Conservation (phyloP, 768 basidiomycete genomes). For the Serendipita sp. region DNA sequence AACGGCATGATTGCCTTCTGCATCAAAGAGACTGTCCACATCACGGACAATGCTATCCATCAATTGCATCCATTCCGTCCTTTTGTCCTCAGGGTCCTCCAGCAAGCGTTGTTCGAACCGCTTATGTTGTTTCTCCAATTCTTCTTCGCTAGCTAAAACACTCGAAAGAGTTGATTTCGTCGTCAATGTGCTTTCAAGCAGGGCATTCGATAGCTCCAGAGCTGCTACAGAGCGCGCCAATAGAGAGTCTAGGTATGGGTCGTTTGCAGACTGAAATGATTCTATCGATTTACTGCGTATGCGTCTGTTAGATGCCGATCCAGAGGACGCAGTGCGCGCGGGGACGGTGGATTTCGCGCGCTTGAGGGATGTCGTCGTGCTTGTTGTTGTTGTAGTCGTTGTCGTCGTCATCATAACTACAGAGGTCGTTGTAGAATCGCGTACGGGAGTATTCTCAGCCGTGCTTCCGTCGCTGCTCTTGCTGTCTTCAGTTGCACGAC, state of each 20-base stretch:
- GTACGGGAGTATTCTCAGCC: background rate
- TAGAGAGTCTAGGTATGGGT: conserved; percentile 36
- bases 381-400: background rate
- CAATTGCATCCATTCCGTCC: background rate
- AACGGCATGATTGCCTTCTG: background rate
- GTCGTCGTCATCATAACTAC: background rate
- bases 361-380: background rate
- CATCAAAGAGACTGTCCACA: background rate
- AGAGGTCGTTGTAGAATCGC: background rate
- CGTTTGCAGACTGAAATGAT: conserved; percentile 17
- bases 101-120: background rate
- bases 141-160: conserved; percentile 26
- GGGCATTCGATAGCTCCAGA: conserved; percentile 68
- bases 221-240: conserved; percentile 73
- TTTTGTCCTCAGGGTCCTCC: background rate
- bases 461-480: background rate
- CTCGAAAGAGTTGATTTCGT: conserved; percentile 43
- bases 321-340: background rate
- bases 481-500: background rate
- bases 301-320: background rate
- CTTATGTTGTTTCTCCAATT: background rate
- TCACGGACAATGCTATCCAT: conserved; percentile 9
- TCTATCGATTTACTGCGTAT: background rate
- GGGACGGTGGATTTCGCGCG: background rate
- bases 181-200: conserved; percentile 60